Conservation (phyloP, 306 rosid species). For the Quercus bicolor region DNA sequence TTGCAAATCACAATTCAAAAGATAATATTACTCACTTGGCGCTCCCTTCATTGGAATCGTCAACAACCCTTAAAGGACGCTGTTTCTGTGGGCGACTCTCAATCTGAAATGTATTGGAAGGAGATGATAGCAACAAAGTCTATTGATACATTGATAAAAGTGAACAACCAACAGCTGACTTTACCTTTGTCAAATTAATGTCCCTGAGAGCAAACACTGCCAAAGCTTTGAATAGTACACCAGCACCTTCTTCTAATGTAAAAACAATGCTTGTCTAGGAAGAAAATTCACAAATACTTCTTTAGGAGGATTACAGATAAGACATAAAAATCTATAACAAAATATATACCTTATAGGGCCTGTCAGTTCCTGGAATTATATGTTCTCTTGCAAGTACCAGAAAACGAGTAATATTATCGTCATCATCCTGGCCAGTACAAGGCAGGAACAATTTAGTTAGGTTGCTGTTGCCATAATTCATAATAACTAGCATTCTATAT, state of each 20-base stretch:
- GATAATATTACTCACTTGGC: constrained; percentile 58
- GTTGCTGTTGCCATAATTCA: constrained; percentile 6
- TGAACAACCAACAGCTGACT: constrained; percentile 8
- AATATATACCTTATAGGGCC: constrained; percentile 54
- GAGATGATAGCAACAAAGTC: neutral
- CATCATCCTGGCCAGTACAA: constrained; percentile 55
- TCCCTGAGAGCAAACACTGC: constrained; percentile 77
- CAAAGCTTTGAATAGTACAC: constrained; percentile 81
- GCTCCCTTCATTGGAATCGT: constrained; percentile 72
- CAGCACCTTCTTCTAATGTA: constrained; percentile 84
- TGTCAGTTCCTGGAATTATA: constrained; percentile 60
- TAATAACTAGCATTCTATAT: neutral
- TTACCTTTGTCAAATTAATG: constrained; percentile 71
- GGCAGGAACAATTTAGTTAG: constrained; percentile 23
- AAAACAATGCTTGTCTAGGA: constrained; percentile 84
- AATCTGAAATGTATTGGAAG: constrained; percentile 53
- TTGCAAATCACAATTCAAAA: constrained; percentile 12
- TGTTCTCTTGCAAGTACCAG: constrained; percentile 87
- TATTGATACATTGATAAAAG: neutral
- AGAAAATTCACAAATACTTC: constrained; percentile 13
- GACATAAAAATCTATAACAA: neutral
- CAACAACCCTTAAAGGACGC: constrained; percentile 65
- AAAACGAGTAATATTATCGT: constrained; percentile 72
- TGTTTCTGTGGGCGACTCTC: constrained; percentile 81
- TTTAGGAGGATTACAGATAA: constrained; percentile 10